A percentile compares a stretch with the other conserved stretches of the same genome.
Conservation (phyloP, 1,139 yeast genomes). For the Wickerhamomyces sp. region DNA sequence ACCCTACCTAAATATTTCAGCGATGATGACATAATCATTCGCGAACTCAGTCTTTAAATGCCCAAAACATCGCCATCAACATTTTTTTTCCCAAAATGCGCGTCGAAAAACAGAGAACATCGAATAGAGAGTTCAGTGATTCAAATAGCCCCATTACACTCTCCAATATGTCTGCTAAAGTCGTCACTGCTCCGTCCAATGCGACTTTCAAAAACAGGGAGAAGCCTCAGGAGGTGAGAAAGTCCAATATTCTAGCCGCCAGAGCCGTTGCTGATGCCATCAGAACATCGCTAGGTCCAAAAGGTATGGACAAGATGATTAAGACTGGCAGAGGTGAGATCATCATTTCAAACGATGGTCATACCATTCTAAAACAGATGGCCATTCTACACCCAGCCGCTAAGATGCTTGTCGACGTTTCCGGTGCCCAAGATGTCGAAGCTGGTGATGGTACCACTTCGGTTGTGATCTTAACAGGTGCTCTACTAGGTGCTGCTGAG, state of each 20-base stretch:
- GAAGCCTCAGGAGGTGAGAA: constrained; percentile 96
- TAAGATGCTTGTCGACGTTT: constrained; percentile 93
- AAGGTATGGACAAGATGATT: constrained; percentile 99
- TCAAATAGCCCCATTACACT: not conserved
- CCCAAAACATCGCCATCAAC: not conserved
- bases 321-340: constrained; percentile 90
- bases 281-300: constrained; percentile 95
- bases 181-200: constrained; percentile 52
- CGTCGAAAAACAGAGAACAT: constrained; percentile 2
- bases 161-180: constrained; percentile 17
- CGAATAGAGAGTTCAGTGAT: not conserved
- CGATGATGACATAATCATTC: not conserved
- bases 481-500: constrained; percentile 91
- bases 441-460: constrained; percentile 99
- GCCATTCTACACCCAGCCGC: constrained; percentile 99
- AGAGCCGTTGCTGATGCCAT: constrained; percentile 98
- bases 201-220: constrained; percentile 92
- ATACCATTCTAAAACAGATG: constrained; percentile 93
- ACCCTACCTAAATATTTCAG: not conserved
- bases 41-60: no score
- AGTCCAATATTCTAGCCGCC: constrained; percentile 90
- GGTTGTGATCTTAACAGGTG: constrained; percentile 93
- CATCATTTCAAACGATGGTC: constrained; percentile 96
- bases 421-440: constrained; percentile 96
- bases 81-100: constrained; percentile 1